Evolutionary conservation across 2,329 filamentous ascomycete genomes (phyloP), one percentile per base, ranked within the genome.

Genomic region (Fragosphaeria purpurea): DNA sequence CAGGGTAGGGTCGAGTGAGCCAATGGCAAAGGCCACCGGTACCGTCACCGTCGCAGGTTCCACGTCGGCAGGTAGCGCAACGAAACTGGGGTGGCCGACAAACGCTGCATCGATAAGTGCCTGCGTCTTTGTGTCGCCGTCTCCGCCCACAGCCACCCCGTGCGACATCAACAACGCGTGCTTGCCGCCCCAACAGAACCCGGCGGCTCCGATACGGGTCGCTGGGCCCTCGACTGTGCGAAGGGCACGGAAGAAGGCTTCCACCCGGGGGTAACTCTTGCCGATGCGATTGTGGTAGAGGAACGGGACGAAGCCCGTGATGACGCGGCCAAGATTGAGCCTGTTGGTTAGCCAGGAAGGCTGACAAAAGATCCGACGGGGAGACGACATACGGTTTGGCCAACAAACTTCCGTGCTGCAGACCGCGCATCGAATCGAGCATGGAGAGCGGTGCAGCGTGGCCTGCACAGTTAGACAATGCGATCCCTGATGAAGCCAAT

Each of bases 111-210:
- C 71, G 41, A 80, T 62, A 8, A 80, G 65, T 60, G 60, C 39
- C 56, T 62, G 13, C 62, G 58, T 33, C 6, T 39, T 12, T n/a
- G 32, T 37, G 35, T n/a, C 41, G 32, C 45, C 41, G 13, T 38
- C n/a, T 31, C 30, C n/a, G 32, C 51, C 51, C 4, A 50, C 51
- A 35, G 50, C 53, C 34, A 55, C 56, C 41, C 54, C 54, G 53
- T 70, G 67, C 9, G 70, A 66, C 4, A 82, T 69, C n/a, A 70
- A 60, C 7, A 78, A 60, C 3, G 70, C 64, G 56, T 80, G 72
- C 54, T 76, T 75, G 31, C 77, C 80, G 31, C 80, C 80, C 79
- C 79, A 83, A 67, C 78, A 83, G 65, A 80, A 83, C 0, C 80
- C 81, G 0, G 75, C 75, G 0, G 69, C 74, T 30, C 72, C 77